Evolutionary conservation across 192 early-diverging fungal species (phyloP), one percentile per base, ranked within the genome.

Genomic region (Backusella westeae): DNA sequence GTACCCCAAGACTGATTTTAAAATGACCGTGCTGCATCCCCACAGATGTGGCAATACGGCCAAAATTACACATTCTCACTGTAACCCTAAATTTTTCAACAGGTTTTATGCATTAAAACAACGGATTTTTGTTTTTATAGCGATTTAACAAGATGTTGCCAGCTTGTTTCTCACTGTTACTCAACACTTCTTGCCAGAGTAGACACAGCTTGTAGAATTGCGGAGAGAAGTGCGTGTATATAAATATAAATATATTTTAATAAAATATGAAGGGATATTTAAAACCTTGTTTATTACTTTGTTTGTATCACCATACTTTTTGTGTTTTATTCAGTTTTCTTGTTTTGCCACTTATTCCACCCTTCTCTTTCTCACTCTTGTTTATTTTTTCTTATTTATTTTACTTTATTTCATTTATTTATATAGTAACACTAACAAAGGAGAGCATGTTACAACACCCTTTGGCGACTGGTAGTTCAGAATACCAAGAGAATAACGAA

Each of bases 371-470:
- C 34, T 49, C 44, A 19, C 67, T 29, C 34, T 46, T 21, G 6
- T 29, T 17, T 36, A 21, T 14, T 4, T 63, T 59, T 29, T 26
- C 0, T 59, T 29, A 6, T 59, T 12, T 12, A 4, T 21, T 52
- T 52, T 7, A 21, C 21, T 52, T 52, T 7, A n/a, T 19, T 53
- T 53, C 32, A 0, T 53, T 52, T 19, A 19, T 52, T 15, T 52
- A 4, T 4, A 19, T 52, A 52, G 4, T 19, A 52, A 52, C 4
- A 32, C 32, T 32, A 53, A 53, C 23, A 63, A 63, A 63, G 21
- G 63, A 39, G 10, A 12, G 29, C 19, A 77, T 75, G 74, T 69
- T 53, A 36, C 67, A 69, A 44, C 75, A 77, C 63, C 68, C 69
- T 63, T 56, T 71, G 23, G 75, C 71, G 34, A 26, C 69, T 49